Percentiles rank a stretch among this genome's conserved stretches.
phyloP scores from a whole-genome alignment of 768 basidiomycete genomes.

The Tricholoma terreum region DNA sequence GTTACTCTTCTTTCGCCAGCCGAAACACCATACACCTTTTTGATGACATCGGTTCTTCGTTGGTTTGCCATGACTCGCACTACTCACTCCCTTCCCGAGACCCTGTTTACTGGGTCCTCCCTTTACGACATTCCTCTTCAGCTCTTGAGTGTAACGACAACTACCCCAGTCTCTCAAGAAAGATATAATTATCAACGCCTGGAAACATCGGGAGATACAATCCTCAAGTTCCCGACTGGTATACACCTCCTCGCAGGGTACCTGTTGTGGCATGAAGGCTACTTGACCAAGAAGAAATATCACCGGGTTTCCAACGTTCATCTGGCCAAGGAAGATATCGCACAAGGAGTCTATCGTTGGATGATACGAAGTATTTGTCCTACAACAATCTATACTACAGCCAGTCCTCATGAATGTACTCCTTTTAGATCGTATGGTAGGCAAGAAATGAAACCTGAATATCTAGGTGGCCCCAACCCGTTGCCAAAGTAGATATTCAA shows the following conservation, averaged over 20 bases:
- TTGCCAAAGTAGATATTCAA: background rate
- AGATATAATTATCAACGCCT: slow-evolving; percentile 64
- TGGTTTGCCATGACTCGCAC: slow-evolving; percentile 52
- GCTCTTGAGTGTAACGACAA: slow-evolving; percentile 53
- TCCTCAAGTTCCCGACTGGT: slow-evolving; percentile 61
- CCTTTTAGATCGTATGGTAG: slow-evolving; percentile 39
- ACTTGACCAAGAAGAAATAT: slow-evolving; percentile 66
- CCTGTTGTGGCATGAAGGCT: slow-evolving; percentile 81
- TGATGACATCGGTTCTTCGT: slow-evolving; percentile 68
- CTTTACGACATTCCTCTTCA: slow-evolving; percentile 44
- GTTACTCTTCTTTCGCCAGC: slow-evolving; percentile 50
- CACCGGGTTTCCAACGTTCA: slow-evolving; percentile 68
- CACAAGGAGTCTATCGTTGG: slow-evolving; percentile 54
- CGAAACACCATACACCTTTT: slow-evolving; percentile 52
- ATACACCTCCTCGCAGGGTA: slow-evolving; percentile 61
- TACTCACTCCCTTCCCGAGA: slow-evolving; percentile 44
- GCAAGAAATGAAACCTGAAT: slow-evolving; percentile 50
- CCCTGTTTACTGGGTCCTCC: slow-evolving; percentile 41
- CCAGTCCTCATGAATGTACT: background rate
- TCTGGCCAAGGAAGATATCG: slow-evolving; percentile 64
- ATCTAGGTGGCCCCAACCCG: slow-evolving; percentile 20
- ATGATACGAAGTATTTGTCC: slow-evolving; percentile 54
- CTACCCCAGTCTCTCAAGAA: slow-evolving; percentile 62
- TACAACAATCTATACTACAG: background rate
- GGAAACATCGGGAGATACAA: slow-evolving; percentile 74